A percentile compares a stretch with the other conserved stretches of the same genome.
Evolutionary conservation across 495 filamentous ascomycete species (phyloP).

Genomic region (Melanomma pulvis-pyrius): DNA sequence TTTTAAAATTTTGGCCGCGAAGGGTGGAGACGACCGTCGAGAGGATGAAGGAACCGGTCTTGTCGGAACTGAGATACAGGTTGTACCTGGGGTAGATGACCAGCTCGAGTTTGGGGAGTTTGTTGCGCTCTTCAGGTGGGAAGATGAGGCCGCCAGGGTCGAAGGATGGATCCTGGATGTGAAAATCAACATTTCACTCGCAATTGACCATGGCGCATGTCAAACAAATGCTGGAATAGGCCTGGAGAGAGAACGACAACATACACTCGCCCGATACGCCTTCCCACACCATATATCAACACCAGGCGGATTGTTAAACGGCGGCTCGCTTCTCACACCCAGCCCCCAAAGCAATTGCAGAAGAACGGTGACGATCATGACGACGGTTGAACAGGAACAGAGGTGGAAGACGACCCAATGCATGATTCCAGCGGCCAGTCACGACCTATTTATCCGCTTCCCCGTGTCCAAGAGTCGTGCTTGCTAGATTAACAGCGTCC

Average conservation of each 20-base stretch:
- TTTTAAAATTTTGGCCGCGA: slow-evolving; percentile 50
- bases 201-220: neutral
- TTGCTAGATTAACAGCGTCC: neutral
- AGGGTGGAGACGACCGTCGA: slow-evolving; percentile 59
- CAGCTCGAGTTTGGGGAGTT: slow-evolving; percentile 58
- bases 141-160: slow-evolving; percentile 63
- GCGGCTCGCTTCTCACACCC: neutral
- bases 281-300: slow-evolving; percentile 42
- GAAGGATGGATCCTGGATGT: slow-evolving; percentile 44
- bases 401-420: neutral
- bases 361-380: slow-evolving; percentile 12
- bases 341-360: slow-evolving; percentile 14
- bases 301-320: slow-evolving; percentile 37
- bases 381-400: neutral
- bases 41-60: slow-evolving; percentile 59
- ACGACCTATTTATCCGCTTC: slow-evolving; percentile 7
- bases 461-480: neutral
- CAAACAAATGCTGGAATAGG: neutral
- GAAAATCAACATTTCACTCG: neutral
- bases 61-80: slow-evolving; percentile 62
- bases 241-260: neutral
- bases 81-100: slow-evolving; percentile 62
- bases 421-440: neutral
- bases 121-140: slow-evolving; percentile 49
- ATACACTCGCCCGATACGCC: slow-evolving; percentile 34